phyloP scores from a whole-genome alignment of 2,329 filamentous ascomycete species.

The Cyanodermella asteris region DNA sequence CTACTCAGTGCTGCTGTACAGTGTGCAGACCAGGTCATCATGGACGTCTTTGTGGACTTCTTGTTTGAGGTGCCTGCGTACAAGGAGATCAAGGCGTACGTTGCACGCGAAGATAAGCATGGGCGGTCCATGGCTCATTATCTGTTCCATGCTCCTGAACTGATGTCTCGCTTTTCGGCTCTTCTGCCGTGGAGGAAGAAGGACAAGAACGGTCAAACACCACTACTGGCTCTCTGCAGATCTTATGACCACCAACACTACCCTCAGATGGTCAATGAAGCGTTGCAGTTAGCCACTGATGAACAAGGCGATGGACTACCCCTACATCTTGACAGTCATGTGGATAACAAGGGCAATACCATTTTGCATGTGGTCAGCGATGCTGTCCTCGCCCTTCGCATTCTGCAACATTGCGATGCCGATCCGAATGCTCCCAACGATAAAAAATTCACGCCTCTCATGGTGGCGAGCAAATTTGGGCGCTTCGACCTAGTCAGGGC shows the following conservation, averaged over 20 bases:
- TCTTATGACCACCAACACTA: constrained; percentile 90
- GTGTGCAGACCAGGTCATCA: constrained; percentile 50
- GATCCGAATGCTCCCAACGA: constrained; percentile 93
- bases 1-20: constrained; percentile 81
- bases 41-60: constrained; percentile 53
- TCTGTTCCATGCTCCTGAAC: constrained; percentile 66
- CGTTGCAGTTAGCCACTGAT: constrained; percentile 48
- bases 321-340: constrained; percentile 80
- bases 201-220: constrained; percentile 96
- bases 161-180: constrained; percentile 57
- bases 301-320: constrained; percentile 57
- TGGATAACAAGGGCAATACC: constrained; percentile 84
- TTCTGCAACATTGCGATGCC: constrained; percentile 72
- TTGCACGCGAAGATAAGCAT: constrained; percentile 57
- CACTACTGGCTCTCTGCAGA: constrained; percentile 78
- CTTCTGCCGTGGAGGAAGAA: constrained; percentile 73
- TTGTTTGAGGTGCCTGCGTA: constrained; percentile 36
- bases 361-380: constrained; percentile 91
- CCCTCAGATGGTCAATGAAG: constrained; percentile 64
- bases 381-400: constrained; percentile 47
- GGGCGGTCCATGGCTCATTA: constrained; percentile 90
- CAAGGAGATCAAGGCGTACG: constrained; percentile 40
- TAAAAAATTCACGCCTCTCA: constrained; percentile 80
- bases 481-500: constrained; percentile 79
- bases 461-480: constrained; percentile 97